phyloP scores from a whole-genome alignment of 2,329 filamentous ascomycete species.

The Ascochyta viciae-villosae region DNA sequence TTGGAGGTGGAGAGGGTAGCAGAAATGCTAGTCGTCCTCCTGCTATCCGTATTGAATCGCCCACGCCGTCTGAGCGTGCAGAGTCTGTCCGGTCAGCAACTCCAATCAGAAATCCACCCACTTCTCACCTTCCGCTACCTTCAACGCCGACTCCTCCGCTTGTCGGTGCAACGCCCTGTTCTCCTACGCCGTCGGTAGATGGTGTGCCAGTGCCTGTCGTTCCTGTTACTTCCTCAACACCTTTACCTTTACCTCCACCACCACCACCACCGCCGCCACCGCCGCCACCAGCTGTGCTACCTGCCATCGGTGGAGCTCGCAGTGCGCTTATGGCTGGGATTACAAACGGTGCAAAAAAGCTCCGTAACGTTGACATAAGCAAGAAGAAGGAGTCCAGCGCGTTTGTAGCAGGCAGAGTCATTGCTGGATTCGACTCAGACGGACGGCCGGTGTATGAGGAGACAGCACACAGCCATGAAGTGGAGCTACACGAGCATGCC shows the following conservation, averaged over 20 bases:
- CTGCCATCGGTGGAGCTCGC: not conserved
- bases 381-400: not conserved
- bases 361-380: conserved; percentile 6
- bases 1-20: not conserved
- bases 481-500: conserved; percentile 21
- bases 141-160: not conserved
- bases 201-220: not conserved
- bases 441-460: conserved; percentile 11
- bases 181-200: not conserved
- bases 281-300: not conserved
- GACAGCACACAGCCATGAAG: conserved; percentile 18
- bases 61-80: not conserved
- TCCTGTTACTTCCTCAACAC: not conserved
- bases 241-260: not conserved
- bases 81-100: not conserved
- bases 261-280: not conserved
- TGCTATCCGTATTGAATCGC: not conserved
- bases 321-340: conserved; percentile 1
- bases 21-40: not conserved
- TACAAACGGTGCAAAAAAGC: not conserved
- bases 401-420: not conserved
- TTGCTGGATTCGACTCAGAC: not conserved
- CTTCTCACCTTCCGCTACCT: not conserved
- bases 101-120: not conserved
- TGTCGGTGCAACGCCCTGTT: not conserved